phyloP scores from a whole-genome alignment of 345 rosid genomes.

The Stellera chamaejasme region DNA sequence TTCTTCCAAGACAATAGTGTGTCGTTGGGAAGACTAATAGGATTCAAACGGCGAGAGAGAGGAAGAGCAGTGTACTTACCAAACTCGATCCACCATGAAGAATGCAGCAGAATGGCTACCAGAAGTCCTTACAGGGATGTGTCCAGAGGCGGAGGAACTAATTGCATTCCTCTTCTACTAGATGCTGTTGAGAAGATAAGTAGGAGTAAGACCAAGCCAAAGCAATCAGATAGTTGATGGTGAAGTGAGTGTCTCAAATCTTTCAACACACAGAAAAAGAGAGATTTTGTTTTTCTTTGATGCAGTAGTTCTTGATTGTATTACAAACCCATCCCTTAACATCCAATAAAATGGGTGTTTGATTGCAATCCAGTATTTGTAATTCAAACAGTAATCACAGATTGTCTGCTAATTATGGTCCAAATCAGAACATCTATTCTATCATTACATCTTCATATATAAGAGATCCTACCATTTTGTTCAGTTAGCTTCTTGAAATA shows the following conservation, averaged over 20 bases:
- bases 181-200: slow-evolving; percentile 27
- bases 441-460: no score
- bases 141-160: slow-evolving; percentile 16
- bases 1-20: slow-evolving; percentile 45
- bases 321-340: no score
- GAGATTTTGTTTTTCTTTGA: no score
- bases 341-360: no score
- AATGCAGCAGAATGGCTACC: slow-evolving; percentile 5
- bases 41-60: slow-evolving; percentile 25
- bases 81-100: slow-evolving; percentile 14
- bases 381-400: no score
- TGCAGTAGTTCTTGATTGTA: no score
- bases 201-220: slow-evolving; percentile 28
- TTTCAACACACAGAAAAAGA: no score
- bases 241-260: background rate
- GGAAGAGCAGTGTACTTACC: slow-evolving; percentile 22
- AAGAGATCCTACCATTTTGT: no score
- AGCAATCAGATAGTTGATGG: slow-evolving; percentile 12
- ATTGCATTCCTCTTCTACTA: slow-evolving; percentile 39
- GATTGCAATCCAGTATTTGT: no score
- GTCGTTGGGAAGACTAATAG: slow-evolving; percentile 42
- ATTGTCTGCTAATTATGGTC: no score
- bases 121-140: slow-evolving; percentile 8
- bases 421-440: no score
- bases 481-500: no score